Evolutionary conservation across 176 grass and related monocot species (phyloP).

Genomic region (Oryza glaberrima): DNA sequence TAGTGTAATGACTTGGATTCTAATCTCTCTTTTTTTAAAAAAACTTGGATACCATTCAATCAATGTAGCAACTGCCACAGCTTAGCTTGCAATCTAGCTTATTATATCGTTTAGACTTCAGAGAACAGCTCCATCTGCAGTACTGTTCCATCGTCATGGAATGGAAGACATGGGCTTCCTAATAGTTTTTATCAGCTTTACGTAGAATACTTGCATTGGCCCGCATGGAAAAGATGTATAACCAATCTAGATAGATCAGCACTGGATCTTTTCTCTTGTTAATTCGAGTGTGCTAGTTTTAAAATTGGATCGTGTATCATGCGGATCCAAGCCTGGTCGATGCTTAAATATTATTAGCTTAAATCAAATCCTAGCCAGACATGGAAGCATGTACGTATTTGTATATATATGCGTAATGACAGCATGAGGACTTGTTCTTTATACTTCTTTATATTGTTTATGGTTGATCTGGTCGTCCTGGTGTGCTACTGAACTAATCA

Average conservation of each 20-base stretch:
- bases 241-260: conserved; percentile 1
- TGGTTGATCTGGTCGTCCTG: conserved; percentile 2
- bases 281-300: background rate
- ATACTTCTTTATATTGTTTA: background rate
- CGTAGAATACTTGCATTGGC: background rate
- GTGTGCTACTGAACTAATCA: background rate
- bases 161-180: conserved; percentile 15
- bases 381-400: background rate
- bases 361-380: background rate
- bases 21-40: background rate
- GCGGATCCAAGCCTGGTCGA: background rate
- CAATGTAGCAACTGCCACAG: conserved; percentile 1
- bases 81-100: conserved; percentile 4
- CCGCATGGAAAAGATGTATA: background rate
- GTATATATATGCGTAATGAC: background rate
- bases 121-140: background rate
- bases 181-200: conserved; percentile 18
- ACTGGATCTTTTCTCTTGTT: background rate
- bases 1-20: conserved; percentile 9
- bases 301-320: conserved; percentile 14
- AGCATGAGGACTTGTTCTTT: background rate
- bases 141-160: conserved; percentile 27
- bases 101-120: conserved; percentile 8
- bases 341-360: background rate
- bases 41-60: background rate